phyloP scores from a whole-genome alignment of 225 moss, liverwort and hornwort species.

The Anthoceros angustus region DNA sequence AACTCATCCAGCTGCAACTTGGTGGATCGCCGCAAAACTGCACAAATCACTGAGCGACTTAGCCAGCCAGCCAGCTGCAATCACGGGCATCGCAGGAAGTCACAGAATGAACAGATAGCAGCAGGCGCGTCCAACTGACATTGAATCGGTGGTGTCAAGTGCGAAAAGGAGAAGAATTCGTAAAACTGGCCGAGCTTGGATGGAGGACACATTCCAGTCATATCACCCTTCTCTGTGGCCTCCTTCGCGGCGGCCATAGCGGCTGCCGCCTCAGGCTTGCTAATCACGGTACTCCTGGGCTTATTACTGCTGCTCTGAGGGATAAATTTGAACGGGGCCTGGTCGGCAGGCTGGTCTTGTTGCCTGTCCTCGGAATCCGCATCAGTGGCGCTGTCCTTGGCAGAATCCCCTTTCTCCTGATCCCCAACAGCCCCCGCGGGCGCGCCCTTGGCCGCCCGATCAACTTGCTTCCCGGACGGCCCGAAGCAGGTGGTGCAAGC shows the following conservation, averaged over 20 bases:
- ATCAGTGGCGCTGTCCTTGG: neutral
- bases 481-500: conserved; percentile 49
- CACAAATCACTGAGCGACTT: neutral
- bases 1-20: conserved; percentile 31
- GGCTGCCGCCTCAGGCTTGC: conserved; percentile 52
- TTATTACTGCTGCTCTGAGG: conserved; percentile 8
- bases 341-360: neutral
- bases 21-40: conserved; percentile 49
- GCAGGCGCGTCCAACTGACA: conserved; percentile 21
- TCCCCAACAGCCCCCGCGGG: conserved; percentile 5
- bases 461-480: conserved; percentile 27
- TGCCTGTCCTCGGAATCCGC: neutral
- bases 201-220: conserved; percentile 61
- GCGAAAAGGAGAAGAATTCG: conserved; percentile 51
- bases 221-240: conserved; percentile 58
- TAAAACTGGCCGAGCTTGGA: conserved; percentile 56
- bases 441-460: conserved; percentile 12
- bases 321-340: neutral
- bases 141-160: conserved; percentile 39
- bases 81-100: neutral
- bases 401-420: neutral
- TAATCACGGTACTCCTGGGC: conserved; percentile 30
- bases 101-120: neutral
- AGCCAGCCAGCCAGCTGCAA: neutral
- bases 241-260: conserved; percentile 61